phyloP scores from a whole-genome alignment of 495 filamentous ascomycete genomes.

The Chaetomium fimeti region DNA sequence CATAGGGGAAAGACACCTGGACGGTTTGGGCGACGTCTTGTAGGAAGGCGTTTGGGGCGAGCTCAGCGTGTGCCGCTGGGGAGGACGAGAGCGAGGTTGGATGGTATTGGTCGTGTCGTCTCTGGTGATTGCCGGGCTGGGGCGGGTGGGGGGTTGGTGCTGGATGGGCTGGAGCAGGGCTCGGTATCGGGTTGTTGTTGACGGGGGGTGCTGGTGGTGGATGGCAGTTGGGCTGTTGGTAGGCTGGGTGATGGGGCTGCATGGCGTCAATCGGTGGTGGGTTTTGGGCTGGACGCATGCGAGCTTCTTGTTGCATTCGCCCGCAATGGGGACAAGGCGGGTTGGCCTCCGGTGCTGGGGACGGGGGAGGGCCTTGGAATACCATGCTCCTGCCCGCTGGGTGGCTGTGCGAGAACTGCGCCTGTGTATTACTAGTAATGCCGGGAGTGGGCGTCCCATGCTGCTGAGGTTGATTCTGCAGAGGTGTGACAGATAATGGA shows the following conservation, averaged over 20 bases:
- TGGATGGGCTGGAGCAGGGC: neutral
- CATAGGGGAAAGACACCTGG: constrained; percentile 47
- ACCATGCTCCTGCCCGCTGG: too few relatives aligned
- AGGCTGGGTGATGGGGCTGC: neutral
- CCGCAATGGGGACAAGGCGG: constrained; percentile 14
- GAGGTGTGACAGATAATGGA: neutral
- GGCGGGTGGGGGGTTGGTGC: neutral
- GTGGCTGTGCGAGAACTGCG: neutral
- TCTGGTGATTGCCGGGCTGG: neutral
- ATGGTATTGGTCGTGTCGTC: neutral
- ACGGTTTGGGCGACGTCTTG: constrained; percentile 52
- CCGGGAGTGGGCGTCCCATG: neutral
- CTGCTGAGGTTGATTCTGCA: neutral
- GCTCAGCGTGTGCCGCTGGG: constrained; percentile 12
- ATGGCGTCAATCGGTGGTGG: neutral
- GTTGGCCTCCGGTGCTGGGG: neutral
- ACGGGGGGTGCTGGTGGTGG: constrained; percentile 1
- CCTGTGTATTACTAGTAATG: neutral
- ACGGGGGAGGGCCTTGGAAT: neutral
- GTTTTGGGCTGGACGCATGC: constrained; percentile 1
- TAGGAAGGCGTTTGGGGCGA: constrained; percentile 26
- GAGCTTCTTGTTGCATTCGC: neutral
- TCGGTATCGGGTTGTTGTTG: neutral
- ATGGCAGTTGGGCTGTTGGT: neutral
- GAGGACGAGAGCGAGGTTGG: neutral